These are phyloP conservation scores for Colletotrichum shisoi DNA, from an alignment of 2,329 filamentous ascomycete species.

Conservation along the genomic window DNA sequence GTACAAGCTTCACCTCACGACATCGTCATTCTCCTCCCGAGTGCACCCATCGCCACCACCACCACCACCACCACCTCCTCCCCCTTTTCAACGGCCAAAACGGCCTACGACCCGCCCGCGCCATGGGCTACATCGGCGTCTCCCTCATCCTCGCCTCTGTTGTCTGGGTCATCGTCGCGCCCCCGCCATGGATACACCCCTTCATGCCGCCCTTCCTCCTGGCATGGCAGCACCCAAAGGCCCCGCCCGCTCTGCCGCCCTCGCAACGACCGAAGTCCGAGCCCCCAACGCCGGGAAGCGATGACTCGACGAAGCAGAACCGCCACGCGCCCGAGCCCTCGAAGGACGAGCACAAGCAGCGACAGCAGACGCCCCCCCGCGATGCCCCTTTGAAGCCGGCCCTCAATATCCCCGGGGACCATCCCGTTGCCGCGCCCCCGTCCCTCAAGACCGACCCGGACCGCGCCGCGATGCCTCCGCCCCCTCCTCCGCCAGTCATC, in stretches of 20 bases:
- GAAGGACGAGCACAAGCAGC: not conserved
- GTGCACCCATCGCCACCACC: not conserved
- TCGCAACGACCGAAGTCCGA: constrained; percentile 18
- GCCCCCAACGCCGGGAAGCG: constrained; percentile 23
- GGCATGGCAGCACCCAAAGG: constrained; percentile 27
- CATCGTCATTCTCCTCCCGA: not conserved
- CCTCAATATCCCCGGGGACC: constrained; percentile 21
- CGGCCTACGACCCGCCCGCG: not conserved
- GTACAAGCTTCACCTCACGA: too few species aligned
- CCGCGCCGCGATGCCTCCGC: constrained; percentile 51
- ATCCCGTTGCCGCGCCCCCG: constrained; percentile 2
- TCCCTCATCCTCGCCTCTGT: constrained; percentile 70
- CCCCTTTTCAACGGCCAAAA: not conserved
- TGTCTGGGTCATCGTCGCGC: constrained; percentile 64
- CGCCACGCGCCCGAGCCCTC: not conserved
- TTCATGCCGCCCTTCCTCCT: constrained; percentile 54
- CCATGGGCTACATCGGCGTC: constrained; percentile 66
- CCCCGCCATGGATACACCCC: constrained; percentile 59
- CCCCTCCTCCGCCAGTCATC: constrained; percentile 41
- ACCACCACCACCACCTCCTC: not conserved
- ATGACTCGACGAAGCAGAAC: constrained; percentile 1
- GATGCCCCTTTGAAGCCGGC: constrained; percentile 33
- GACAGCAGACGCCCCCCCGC: constrained; percentile 6
- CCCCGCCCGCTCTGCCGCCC: constrained; percentile 2
- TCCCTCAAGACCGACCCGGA: constrained; percentile 40